Percentiles rank a stretch among this genome's conserved stretches.
Conservation (phyloP, 2,329 filamentous ascomycete genomes). For the Trichoderma oligosporum region DNA sequence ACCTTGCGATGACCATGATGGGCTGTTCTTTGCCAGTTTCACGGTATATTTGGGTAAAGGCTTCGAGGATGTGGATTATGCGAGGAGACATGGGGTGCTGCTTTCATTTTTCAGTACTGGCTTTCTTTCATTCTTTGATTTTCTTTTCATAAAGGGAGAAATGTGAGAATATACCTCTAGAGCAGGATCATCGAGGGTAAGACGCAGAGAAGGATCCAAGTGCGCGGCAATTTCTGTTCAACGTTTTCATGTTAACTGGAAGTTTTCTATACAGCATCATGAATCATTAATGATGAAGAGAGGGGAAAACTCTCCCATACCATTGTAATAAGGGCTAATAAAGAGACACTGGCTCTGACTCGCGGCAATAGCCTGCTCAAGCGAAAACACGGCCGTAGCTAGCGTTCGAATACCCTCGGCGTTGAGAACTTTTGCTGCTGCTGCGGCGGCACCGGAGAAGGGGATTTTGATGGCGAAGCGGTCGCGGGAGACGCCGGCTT, state of each 20-base stretch:
- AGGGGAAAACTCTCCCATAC: no score
- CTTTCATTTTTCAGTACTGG: neutral
- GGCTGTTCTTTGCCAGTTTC: constrained; percentile 23
- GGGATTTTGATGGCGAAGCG: constrained; percentile 26
- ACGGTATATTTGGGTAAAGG: constrained; percentile 17
- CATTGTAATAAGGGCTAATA: constrained; percentile 27
- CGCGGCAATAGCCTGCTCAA: constrained; percentile 26
- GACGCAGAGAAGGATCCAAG: constrained; percentile 19
- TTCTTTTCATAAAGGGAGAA: neutral
- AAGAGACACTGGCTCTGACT: constrained; percentile 26
- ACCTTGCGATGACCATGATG: constrained; percentile 24
- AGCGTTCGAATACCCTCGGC: constrained; percentile 26
- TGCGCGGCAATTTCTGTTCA: constrained; percentile 23
- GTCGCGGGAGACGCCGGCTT: constrained; percentile 22
- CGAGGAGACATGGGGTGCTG: constrained; percentile 24
- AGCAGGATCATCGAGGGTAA: constrained; percentile 19
- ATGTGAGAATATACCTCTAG: constrained; percentile 19
- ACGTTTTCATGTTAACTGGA: no score
- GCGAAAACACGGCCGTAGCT: constrained; percentile 24
- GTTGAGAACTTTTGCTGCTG: constrained; percentile 21
- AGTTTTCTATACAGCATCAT: no score
- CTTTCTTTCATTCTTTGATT: neutral
- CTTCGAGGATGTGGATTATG: constrained; percentile 23
- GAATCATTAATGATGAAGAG: no score
- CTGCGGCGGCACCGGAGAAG: constrained; percentile 23